Evolutionary conservation across 1,284 basidiomycete genomes (phyloP), one percentile per base, ranked within the genome.

Genomic region (Rugosomyces carneus): DNA sequence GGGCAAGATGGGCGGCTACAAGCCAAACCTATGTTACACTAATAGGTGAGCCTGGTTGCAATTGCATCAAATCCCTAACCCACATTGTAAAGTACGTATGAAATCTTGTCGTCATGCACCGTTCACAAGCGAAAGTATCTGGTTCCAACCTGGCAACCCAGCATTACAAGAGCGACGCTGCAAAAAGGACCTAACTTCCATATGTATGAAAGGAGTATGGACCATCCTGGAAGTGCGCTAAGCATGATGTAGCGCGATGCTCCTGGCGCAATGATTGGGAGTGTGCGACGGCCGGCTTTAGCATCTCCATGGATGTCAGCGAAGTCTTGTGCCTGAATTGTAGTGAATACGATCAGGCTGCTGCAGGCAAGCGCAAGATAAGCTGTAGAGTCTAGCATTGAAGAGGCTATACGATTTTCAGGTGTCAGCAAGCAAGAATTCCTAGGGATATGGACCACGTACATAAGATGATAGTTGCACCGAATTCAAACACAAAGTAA

Each of bases 291-390:
- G 1, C 65, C 63, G 1, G 49, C 47, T 1, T 40, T 42, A 0
- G 36, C 43, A 42, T 72, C 69, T 1, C 70, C 70, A 5, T 54
- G 59, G 2, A 60, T 50, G 37, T 72, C 70, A 5, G 60, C 48
- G 50, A 66, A 71, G 40, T 71, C 69, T 49, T 70, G 69, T 0
- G 64, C 60, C 4, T 71, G 67, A 6, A 69, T 63, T 5, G 70
- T 70, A 1, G 66, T 59, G 36, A 59, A 52, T 45, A 66, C 58
- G 27, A 67, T 47, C 3, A 56, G 37, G 1, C 53, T 58, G 43
- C 63, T 70, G 37, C 52, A 48, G 13, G 59, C 21, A 38, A 66
- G 42, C 0, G 66, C 56, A 10, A 46, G 13, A n/a, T 55, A 35
- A 16, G 57, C 45, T 3, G 50, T 42, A 4, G 16, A 13, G 36